Evolutionary conservation across 164 flowering plant genomes (phyloP).

Genomic region (Annona squamosa): DNA sequence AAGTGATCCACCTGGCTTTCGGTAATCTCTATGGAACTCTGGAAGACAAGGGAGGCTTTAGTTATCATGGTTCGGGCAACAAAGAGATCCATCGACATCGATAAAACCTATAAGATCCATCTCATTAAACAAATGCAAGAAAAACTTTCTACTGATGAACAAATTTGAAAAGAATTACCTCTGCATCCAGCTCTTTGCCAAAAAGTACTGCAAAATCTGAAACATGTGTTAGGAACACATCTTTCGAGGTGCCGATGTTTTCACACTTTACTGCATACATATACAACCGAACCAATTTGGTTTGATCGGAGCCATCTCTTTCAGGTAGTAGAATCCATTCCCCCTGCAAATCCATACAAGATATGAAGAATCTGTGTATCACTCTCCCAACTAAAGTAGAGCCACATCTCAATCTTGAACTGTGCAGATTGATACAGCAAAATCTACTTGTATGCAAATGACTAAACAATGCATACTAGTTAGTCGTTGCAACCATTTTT

Average conservation of each 20-base stretch:
- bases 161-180: conserved; percentile 35
- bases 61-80: conserved; percentile 90
- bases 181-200: conserved; percentile 98
- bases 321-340: conserved; percentile 80
- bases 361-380: neutral
- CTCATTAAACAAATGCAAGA: conserved; percentile 9
- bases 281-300: conserved; percentile 52
- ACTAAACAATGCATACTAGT: neutral
- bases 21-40: conserved; percentile 55
- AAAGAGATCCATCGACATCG: conserved; percentile 99
- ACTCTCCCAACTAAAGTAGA: neutral
- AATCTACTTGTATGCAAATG: neutral
- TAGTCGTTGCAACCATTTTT: neutral
- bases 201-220: conserved; percentile 90
- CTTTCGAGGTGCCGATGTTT: conserved; percentile 64
- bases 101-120: conserved; percentile 59
- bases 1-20: conserved; percentile 56
- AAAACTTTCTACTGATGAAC: neutral
- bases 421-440: neutral
- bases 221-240: conserved; percentile 69
- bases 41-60: conserved; percentile 72
- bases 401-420: neutral
- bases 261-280: conserved; percentile 70
- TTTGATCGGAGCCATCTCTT: conserved; percentile 37
- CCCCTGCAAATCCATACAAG: conserved; percentile 48